Conservation (phyloP, 2,329 filamentous ascomycete species). For the Daldinia sp. region DNA sequence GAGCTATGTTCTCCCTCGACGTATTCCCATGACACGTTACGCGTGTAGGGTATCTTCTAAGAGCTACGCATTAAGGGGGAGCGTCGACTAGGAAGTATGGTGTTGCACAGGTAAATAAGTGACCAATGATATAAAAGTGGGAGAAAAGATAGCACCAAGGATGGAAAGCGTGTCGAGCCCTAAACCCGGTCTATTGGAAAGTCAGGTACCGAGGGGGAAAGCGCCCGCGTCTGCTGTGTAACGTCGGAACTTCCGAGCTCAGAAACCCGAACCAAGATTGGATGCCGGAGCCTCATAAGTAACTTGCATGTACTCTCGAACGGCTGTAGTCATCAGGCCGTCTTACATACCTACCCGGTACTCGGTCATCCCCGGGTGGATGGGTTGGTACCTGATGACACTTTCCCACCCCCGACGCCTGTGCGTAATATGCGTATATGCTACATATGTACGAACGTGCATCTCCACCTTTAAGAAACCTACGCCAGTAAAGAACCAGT, state of each 20-base stretch:
- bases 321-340: constrained; percentile 12
- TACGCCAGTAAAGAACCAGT: constrained; percentile 17
- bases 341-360: constrained; percentile 9
- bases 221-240: constrained; percentile 35
- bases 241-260: constrained; percentile 33
- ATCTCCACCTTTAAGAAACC: constrained; percentile 23
- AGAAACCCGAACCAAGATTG: constrained; percentile 35
- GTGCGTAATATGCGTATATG: background rate
- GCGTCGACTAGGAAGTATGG: background rate
- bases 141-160: constrained; percentile 12
- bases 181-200: constrained; percentile 27
- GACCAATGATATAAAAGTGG: constrained; percentile 19
- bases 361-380: constrained; percentile 29
- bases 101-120: constrained; percentile 13
- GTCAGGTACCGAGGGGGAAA: constrained; percentile 33
- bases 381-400: constrained; percentile 9
- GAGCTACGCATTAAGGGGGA: constrained; percentile 1
- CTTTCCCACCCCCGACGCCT: constrained; percentile 10
- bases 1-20: background rate
- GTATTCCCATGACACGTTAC: background rate
- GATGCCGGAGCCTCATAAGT: constrained; percentile 35
- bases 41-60: background rate
- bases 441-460: constrained; percentile 17
- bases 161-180: constrained; percentile 22
- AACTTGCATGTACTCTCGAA: constrained; percentile 27